Base-by-base conservation (phyloP, 1,284 basidiomycete genomes). In the Ceraceosorus guamensis region DNA sequence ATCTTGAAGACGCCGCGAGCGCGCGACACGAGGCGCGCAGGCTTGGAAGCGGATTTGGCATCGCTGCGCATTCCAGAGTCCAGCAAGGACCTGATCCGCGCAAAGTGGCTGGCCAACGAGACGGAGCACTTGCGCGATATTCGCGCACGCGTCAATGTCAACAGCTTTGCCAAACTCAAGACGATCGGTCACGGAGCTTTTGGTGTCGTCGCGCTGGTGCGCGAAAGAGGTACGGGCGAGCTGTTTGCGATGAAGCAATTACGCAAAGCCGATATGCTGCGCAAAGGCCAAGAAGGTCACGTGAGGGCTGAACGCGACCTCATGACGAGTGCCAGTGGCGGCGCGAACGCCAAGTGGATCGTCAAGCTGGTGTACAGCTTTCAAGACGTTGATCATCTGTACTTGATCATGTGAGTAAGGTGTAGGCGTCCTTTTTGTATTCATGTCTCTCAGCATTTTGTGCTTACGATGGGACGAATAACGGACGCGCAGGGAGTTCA, bases 161-260 rank as follows among this genome's bases (percentile, higher is more conserved):
- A 84, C 67, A 86, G 86, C 41, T 97, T 97, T 77, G 82, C 85
- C 63, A 88, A 88, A 77, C 83, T 96, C 65, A 89, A 95, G 81
- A 91, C 90, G 48, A 95, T 97, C 72, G 92, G 93, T 46, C 90
- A 95, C 76, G 92, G 91, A 87, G 92, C 93, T 5, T 98, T 97
- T 78, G 93, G 92, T 2, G 91, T 97, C 48, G 93, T 98, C 5
- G 88, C 87, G 18, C 83, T 98, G 52, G 91, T 95, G 48, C 85
- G 82, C 76, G 91, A 96, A 77, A 82, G 82, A 68, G 81, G 83
- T 30, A 84, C 85, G 11, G 88, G 88, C 18, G 83, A 85, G 66
- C 79, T 97, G 46, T 95, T 86, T 71, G 91, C 91, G 48, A 96
- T 98, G 90, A 98, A 97, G 78, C 88, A 93, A 85, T 87, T 88